Percentiles rank a stretch among this genome's conserved stretches.
Evolutionary conservation across 1,284 basidiomycete species (phyloP).

Genomic region (Gymnopus androsaceus): DNA sequence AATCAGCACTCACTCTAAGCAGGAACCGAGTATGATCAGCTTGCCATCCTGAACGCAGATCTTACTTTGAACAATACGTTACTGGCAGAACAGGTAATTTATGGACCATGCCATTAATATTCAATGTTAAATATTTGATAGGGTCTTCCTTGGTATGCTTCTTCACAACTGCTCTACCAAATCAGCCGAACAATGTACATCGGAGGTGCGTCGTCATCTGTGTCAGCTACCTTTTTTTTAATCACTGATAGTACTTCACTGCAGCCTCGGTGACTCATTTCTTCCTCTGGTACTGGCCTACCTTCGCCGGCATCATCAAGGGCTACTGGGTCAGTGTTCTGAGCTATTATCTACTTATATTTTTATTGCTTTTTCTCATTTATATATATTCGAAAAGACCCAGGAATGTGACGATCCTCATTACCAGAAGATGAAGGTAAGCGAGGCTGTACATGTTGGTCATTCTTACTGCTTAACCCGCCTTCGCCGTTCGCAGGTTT

Average conservation of each 20-base stretch:
- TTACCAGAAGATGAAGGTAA: slow-evolving; percentile 43
- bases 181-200: slow-evolving; percentile 33
- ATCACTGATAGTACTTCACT: neutral
- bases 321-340: slow-evolving; percentile 15
- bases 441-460: neutral
- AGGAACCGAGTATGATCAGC: slow-evolving; percentile 30
- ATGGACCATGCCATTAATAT: neutral
- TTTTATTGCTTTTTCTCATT: neutral
- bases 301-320: slow-evolving; percentile 32
- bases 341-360: neutral
- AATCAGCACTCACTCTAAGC: neutral
- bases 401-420: slow-evolving; percentile 35
- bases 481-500: slow-evolving; percentile 28
- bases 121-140: neutral
- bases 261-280: slow-evolving; percentile 40
- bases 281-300: slow-evolving; percentile 39
- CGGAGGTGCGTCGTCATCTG: slow-evolving; percentile 19
- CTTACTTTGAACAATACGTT: slow-evolving; percentile 32
- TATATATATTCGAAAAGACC: neutral
- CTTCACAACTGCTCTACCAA: slow-evolving; percentile 31
- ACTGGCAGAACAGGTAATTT: slow-evolving; percentile 19
- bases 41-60: slow-evolving; percentile 28
- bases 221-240: neutral
- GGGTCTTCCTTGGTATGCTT: slow-evolving; percentile 33
- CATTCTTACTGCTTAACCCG: neutral